Conservation (phyloP, 2,329 filamentous ascomycete genomes). For the Mycogone perniciosa region DNA sequence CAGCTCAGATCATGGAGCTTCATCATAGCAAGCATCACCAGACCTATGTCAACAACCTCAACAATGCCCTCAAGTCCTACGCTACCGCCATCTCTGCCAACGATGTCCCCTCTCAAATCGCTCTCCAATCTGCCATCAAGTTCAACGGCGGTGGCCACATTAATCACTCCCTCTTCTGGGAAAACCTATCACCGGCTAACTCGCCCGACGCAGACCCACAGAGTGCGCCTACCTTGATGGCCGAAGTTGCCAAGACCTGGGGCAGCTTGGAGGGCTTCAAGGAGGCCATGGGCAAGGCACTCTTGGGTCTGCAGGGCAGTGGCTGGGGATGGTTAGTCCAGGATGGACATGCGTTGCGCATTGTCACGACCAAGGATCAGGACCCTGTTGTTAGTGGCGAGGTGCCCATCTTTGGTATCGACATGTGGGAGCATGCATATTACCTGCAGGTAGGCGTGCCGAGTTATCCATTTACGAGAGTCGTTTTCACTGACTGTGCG, state of each 20-base stretch:
- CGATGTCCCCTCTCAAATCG: slow-evolving; percentile 58
- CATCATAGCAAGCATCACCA: slow-evolving; percentile 77
- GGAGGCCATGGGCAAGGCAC: slow-evolving; percentile 55
- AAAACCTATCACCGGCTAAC: slow-evolving; percentile 62
- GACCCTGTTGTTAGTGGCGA: slow-evolving; percentile 62
- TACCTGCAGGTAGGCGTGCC: slow-evolving; percentile 62
- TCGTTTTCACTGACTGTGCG: not conserved
- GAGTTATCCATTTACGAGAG: not conserved
- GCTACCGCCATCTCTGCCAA: slow-evolving; percentile 46
- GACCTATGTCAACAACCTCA: slow-evolving; percentile 71
- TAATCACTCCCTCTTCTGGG: slow-evolving; percentile 92
- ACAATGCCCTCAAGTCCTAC: slow-evolving; percentile 57
- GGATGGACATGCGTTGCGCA: slow-evolving; percentile 54
- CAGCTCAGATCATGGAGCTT: slow-evolving; percentile 72
- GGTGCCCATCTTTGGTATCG: slow-evolving; percentile 68
- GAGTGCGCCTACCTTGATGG: slow-evolving; percentile 50
- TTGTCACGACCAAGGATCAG: slow-evolving; percentile 81
- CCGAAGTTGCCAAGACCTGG: slow-evolving; percentile 59
- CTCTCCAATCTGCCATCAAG: slow-evolving; percentile 64
- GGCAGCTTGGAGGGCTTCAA: slow-evolving; percentile 62
- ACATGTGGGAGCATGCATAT: slow-evolving; percentile 94
- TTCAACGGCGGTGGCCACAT: slow-evolving; percentile 92
- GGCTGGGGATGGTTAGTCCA: slow-evolving; percentile 86
- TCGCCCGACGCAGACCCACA: slow-evolving; percentile 51
- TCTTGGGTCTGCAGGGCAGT: slow-evolving; percentile 72